Evolutionary conservation across 2,329 filamentous ascomycete genomes (phyloP).

Genomic region (Pseudocercospora cruenta): DNA sequence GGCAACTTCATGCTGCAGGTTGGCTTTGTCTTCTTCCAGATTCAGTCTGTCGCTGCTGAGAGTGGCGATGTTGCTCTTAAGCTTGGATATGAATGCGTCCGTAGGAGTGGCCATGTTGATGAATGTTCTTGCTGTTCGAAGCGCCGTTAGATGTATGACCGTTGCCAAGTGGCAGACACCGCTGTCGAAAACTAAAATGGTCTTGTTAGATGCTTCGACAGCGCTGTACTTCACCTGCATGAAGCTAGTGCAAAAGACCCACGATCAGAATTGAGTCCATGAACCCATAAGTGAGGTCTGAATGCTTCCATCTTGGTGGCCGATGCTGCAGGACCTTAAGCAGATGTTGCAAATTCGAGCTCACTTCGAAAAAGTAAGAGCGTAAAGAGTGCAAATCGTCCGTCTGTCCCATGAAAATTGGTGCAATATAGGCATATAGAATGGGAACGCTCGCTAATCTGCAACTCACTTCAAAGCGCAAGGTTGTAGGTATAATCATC

Average conservation of each 20-base stretch:
- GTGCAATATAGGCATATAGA: slow-evolving; percentile 9
- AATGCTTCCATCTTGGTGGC: neutral
- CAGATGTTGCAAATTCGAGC: neutral
- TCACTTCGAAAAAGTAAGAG: neutral
- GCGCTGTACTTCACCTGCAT: neutral
- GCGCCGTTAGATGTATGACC: neutral
- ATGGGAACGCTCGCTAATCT: neutral
- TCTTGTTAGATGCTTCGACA: neutral
- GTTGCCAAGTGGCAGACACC: neutral
- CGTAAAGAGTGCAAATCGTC: neutral
- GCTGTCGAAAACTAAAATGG: neutral
- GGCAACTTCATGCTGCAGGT: neutral
- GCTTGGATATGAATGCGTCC: neutral
- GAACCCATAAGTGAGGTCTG: neutral
- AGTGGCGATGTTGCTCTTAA: neutral
- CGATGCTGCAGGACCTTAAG: neutral
- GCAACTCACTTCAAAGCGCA: slow-evolving; percentile 52
- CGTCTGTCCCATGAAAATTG: neutral
- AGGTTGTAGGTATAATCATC: slow-evolving; percentile 73
- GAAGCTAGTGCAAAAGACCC: neutral
- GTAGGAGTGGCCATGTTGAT: neutral
- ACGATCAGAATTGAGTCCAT: neutral
- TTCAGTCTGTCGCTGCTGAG: neutral
- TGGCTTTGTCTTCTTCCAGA: neutral
- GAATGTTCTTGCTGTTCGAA: neutral